Percentiles rank a stretch among this genome's conserved stretches.
Conservation (phyloP, 352 stramenopile species). For the Blastocystis sp. region DNA sequence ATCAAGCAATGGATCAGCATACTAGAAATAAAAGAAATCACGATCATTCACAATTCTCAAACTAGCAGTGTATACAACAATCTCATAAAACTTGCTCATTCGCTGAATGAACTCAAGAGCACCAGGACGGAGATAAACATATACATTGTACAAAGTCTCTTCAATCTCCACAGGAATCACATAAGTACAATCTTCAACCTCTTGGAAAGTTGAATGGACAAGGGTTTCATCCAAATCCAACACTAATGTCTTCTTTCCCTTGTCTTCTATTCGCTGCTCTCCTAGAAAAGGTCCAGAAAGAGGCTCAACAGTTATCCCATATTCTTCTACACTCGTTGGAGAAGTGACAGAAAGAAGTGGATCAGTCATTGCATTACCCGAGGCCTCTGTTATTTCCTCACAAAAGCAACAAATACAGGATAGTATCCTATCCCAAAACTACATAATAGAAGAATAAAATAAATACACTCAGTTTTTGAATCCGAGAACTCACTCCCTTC, state of each 20-base stretch:
- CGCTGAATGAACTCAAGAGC: conserved; percentile 88
- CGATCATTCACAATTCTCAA: conserved; percentile 73
- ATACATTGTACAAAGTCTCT: conserved; percentile 75
- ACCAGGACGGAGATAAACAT: conserved; percentile 81
- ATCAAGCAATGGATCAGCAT: conserved; percentile 91
- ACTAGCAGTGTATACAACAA: conserved; percentile 93
- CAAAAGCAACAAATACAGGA: conserved; percentile 23
- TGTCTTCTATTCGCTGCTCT: conserved; percentile 67
- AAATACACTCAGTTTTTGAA: neutral
- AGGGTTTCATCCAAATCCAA: conserved; percentile 94
- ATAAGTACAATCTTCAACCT: conserved; percentile 84
- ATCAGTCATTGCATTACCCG: neutral
- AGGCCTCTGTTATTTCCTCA: neutral
- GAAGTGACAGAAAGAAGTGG: neutral
- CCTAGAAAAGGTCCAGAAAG: conserved; percentile 59
- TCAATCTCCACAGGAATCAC: conserved; percentile 93
- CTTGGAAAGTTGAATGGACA: conserved; percentile 89
- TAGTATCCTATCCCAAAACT: conserved; percentile 42
- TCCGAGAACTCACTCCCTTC: neutral
- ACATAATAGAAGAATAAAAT: neutral
- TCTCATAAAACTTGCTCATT: conserved; percentile 90
- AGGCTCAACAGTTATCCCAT: neutral
- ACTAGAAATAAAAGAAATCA: conserved; percentile 68
- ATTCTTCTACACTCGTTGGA: neutral
- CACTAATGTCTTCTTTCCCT: conserved; percentile 79